Conservation (phyloP, 2,329 filamentous ascomycete species). For the Seiridium cupressi region DNA sequence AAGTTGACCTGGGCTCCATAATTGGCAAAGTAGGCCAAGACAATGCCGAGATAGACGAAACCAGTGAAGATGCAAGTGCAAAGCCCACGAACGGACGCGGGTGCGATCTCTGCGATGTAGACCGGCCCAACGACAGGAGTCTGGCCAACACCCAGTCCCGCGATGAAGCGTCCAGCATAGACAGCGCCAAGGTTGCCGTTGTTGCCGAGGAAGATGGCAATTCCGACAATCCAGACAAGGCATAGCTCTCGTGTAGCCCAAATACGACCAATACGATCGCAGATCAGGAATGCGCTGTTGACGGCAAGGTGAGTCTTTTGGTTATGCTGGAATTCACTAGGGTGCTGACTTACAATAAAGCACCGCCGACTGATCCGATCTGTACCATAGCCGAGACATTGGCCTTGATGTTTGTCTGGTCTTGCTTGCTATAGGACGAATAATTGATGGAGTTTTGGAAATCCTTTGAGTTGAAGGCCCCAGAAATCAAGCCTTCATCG, state of each 20-base stretch:
- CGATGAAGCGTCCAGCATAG: conserved; percentile 66
- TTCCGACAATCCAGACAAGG: conserved; percentile 55
- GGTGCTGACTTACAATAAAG: conserved; percentile 50
- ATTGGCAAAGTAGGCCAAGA: conserved; percentile 76
- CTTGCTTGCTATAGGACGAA: conserved; percentile 46
- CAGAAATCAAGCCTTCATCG: conserved; percentile 78
- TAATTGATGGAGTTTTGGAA: conserved; percentile 62
- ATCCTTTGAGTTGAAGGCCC: conserved; percentile 65
- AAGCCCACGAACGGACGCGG: conserved; percentile 67
- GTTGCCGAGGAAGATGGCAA: conserved; percentile 55
- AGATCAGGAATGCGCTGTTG: conserved; percentile 54
- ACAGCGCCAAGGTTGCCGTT: conserved; percentile 55
- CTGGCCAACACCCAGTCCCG: conserved; percentile 44
- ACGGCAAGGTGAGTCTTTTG: background rate
- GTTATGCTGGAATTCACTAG: background rate
- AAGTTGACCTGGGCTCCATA: conserved; percentile 57
- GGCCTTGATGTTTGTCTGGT: conserved; percentile 66
- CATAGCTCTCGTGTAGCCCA: conserved; percentile 61
- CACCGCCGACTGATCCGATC: conserved; percentile 71
- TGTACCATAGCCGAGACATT: conserved; percentile 84
- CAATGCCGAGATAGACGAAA: conserved; percentile 74
- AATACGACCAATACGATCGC: conserved; percentile 61
- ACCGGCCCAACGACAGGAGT: conserved; percentile 48
- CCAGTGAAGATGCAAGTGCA: conserved; percentile 71
- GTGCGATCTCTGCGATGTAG: conserved; percentile 72